These are phyloP conservation scores for Pestalotiopsis fici DNA, from an alignment of 2,329 filamentous ascomycete species.

Conservation along the genomic window DNA sequence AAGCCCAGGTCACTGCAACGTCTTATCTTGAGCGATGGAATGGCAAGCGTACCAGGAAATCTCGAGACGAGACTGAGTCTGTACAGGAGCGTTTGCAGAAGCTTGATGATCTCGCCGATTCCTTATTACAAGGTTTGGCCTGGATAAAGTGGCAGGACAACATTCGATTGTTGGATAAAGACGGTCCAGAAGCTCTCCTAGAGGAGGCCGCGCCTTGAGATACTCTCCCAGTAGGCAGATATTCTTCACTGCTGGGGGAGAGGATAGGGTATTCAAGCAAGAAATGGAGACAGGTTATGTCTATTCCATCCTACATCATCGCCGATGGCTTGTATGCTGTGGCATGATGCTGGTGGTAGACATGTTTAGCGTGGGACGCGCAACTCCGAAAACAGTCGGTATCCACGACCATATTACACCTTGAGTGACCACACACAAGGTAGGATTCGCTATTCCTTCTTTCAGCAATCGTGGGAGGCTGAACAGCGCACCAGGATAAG, in stretches of 20 bases:
- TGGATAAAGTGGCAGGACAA: conserved; percentile 78
- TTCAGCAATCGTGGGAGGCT: no score
- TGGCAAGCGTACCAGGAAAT: neutral
- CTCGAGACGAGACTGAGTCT: conserved; percentile 31
- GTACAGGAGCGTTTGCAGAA: conserved; percentile 51
- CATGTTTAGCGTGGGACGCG: no score
- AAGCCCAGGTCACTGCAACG: conserved; percentile 11
- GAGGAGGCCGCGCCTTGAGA: neutral
- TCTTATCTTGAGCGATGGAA: conserved; percentile 21
- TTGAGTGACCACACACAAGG: no score
- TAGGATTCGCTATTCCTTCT: no score
- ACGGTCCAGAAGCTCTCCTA: conserved; percentile 5
- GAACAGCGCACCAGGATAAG: no score
- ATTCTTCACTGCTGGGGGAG: conserved; percentile 95
- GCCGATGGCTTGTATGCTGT: no score
- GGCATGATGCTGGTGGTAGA: no score
- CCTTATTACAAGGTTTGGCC: conserved; percentile 73
- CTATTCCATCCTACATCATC: no score
- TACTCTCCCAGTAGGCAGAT: neutral
- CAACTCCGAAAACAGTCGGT: no score
- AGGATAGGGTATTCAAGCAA: no score
- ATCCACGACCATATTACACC: no score
- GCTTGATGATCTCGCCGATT: conserved; percentile 81
- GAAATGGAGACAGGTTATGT: no score
- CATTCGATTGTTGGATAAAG: conserved; percentile 20